phyloP scores from a whole-genome alignment of 2,329 filamentous ascomycete genomes.

The Monilinia vaccinii-corymbosi region DNA sequence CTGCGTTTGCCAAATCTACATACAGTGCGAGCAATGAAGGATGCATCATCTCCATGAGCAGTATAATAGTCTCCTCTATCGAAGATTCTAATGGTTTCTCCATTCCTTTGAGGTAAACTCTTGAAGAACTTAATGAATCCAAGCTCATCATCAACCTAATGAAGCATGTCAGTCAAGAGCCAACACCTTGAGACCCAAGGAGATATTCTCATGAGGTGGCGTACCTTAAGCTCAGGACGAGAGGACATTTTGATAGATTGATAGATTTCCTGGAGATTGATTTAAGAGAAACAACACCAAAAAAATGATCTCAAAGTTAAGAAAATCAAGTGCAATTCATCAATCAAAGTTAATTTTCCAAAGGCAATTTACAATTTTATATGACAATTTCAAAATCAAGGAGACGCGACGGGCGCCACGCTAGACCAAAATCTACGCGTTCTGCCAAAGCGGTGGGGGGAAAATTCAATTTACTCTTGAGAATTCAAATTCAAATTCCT shows the following conservation, averaged over 20 bases:
- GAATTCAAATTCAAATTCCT: neutral
- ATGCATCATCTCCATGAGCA: constrained; percentile 78
- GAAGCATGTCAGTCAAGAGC: constrained; percentile 11
- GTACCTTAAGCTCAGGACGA: constrained; percentile 62
- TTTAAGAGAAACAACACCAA: neutral
- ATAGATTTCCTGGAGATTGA: neutral
- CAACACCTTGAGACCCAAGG: neutral
- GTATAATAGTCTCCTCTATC: constrained; percentile 94
- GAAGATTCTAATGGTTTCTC: constrained; percentile 80
- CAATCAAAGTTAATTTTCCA: neutral
- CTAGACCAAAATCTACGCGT: neutral
- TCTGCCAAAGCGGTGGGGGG: constrained; percentile 3
- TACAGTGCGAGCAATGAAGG: constrained; percentile 72
- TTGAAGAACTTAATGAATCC: constrained; percentile 97
- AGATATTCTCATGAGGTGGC: constrained; percentile 5
- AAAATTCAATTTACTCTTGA: constrained; percentile 3
- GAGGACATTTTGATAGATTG: constrained; percentile 52
- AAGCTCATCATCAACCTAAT: constrained; percentile 85
- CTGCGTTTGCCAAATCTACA: constrained; percentile 16
- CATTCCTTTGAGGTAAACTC: constrained; percentile 60
- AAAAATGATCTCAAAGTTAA: neutral
- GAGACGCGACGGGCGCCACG: constrained; percentile 3
- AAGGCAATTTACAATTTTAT: neutral
- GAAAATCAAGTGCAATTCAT: neutral
- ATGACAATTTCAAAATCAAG: neutral